Evolutionary conservation across 371 early-diverging fungal genomes (phyloP).

Genomic region (Mucor lusitanicus): DNA sequence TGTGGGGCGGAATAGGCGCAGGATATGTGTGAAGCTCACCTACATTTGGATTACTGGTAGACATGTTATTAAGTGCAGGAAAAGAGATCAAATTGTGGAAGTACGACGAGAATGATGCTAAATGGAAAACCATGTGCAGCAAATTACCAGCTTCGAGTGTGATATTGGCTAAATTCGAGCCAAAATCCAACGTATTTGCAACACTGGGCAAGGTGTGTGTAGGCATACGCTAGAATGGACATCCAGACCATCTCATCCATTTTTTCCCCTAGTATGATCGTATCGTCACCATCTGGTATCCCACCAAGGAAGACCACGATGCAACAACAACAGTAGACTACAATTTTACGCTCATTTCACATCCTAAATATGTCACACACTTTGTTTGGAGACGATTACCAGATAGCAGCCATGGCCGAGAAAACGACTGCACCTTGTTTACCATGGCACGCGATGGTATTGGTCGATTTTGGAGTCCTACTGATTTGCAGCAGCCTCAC

Average conservation of each 20-base stretch:
- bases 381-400: slow-evolving; percentile 70
- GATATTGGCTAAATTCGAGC: slow-evolving; percentile 61
- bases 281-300: slow-evolving; percentile 76
- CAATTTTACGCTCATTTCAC: slow-evolving; percentile 69
- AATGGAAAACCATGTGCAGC: slow-evolving; percentile 20
- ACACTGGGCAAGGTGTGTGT: slow-evolving; percentile 63
- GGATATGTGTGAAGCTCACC: neutral
- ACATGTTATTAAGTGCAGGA: slow-evolving; percentile 39
- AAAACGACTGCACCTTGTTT: slow-evolving; percentile 58
- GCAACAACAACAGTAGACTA: slow-evolving; percentile 30
- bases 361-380: slow-evolving; percentile 65
- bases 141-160: slow-evolving; percentile 32
- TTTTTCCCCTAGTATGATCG: slow-evolving; percentile 53
- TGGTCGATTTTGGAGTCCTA: slow-evolving; percentile 80
- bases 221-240: neutral
- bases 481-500: slow-evolving; percentile 44
- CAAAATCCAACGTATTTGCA: slow-evolving; percentile 69
- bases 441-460: slow-evolving; percentile 75
- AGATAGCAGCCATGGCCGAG: neutral
- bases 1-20: neutral
- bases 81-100: slow-evolving; percentile 34
- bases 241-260: too few species aligned
- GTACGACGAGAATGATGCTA: neutral
- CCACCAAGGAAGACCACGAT: neutral
- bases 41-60: slow-evolving; percentile 14